These are phyloP conservation scores for Lachnellula occidentalis DNA, from an alignment of 2,329 filamentous ascomycete species.

Conservation along the genomic window DNA sequence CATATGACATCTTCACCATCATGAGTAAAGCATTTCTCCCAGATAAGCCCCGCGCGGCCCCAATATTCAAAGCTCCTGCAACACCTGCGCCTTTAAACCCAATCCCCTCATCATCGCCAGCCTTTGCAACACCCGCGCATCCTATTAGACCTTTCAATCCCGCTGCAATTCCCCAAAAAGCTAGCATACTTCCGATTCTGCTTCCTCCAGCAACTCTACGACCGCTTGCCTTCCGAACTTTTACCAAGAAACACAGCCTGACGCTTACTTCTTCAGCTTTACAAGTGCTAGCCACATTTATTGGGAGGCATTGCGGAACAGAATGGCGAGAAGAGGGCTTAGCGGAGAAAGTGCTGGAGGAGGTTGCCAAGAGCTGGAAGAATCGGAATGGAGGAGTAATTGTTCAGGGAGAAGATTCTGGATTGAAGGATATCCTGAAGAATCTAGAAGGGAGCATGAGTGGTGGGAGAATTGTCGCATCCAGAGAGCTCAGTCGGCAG, in stretches of 20 bases:
- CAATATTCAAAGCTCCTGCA: constrained; percentile 25
- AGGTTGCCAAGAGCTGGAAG: constrained; percentile 89
- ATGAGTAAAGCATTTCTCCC: constrained; percentile 25
- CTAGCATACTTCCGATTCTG: constrained; percentile 72
- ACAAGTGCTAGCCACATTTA: constrained; percentile 78
- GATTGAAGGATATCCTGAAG: constrained; percentile 77
- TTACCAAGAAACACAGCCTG: constrained; percentile 95
- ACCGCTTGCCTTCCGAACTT: constrained; percentile 87
- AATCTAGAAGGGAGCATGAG: constrained; percentile 82
- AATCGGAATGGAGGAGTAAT: constrained; percentile 83
- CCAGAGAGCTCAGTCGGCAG: constrained; percentile 54
- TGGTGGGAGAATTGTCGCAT: constrained; percentile 64
- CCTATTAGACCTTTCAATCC: constrained; percentile 60
- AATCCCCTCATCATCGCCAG: constrained; percentile 83
- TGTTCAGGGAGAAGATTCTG: constrained; percentile 72
- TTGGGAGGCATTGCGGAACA: constrained; percentile 89
- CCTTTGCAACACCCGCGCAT: constrained; percentile 81
- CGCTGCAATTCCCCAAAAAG: constrained; percentile 21
- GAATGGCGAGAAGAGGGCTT: constrained; percentile 95
- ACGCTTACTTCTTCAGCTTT: constrained; percentile 85
- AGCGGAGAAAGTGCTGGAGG: constrained; percentile 87
- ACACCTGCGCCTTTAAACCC: constrained; percentile 40
- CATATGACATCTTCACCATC: background rate
- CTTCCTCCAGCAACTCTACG: constrained; percentile 82
- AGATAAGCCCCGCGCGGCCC: constrained; percentile 22